Percentiles rank a stretch among this genome's conserved stretches.
These are phyloP conservation scores for Ophiosphaerella herpotricha DNA, from an alignment of 2,329 filamentous ascomycete genomes.

Conservation along the genomic window DNA sequence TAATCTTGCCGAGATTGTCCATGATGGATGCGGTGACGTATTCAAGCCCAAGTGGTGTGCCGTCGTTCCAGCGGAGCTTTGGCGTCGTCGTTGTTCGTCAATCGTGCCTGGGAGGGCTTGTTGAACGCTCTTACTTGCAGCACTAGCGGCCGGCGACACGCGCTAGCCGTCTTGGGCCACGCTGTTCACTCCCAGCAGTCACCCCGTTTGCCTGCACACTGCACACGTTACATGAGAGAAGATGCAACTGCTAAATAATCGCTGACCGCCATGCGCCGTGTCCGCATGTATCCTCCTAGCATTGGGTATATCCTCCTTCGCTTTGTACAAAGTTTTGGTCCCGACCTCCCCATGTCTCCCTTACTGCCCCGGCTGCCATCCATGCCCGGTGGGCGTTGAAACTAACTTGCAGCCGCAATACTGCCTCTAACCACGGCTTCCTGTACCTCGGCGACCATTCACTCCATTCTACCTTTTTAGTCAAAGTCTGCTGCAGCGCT, in stretches of 20 bases:
- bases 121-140: slow-evolving; percentile 12
- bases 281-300: slow-evolving; percentile 3
- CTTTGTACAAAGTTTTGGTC: slow-evolving; percentile 8
- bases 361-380: slow-evolving; percentile 21
- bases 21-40: slow-evolving; percentile 48
- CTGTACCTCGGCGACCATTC: slow-evolving; percentile 8
- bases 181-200: background rate
- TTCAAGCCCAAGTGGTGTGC: background rate
- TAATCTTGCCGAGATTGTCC: slow-evolving; percentile 76
- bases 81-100: slow-evolving; percentile 15
- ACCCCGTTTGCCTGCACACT: too few relatives aligned
- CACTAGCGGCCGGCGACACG: background rate
- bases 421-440: background rate
- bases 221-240: too few relatives aligned
- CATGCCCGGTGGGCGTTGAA: slow-evolving; percentile 22
- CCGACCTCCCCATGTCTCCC: slow-evolving; percentile 12
- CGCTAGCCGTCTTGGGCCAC: slow-evolving; percentile 7
- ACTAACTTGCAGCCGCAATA: slow-evolving; percentile 18
- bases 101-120: slow-evolving; percentile 15
- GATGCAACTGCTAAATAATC: background rate
- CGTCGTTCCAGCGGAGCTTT: slow-evolving; percentile 7
- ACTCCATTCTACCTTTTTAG: slow-evolving; percentile 25
- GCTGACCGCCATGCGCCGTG: slow-evolving; percentile 10
- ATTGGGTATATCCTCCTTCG: slow-evolving; percentile 23
- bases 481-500: slow-evolving; percentile 17